Evolutionary conservation across 108 stramenopile species (phyloP).

Genomic region (Fistulifera pelliculosa): DNA sequence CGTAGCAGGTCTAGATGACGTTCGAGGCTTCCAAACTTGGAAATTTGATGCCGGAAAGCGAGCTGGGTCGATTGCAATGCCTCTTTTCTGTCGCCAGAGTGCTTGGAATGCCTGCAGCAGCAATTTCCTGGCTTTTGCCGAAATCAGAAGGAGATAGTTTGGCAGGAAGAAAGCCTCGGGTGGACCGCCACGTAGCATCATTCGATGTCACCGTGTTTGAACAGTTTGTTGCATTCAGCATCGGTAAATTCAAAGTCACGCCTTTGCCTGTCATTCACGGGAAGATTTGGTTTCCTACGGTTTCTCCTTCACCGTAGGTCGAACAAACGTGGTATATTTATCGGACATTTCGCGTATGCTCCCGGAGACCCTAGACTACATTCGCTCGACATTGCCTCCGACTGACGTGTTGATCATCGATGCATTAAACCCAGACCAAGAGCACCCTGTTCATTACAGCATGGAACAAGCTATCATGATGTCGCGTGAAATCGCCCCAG

Average conservation of each 20-base stretch:
- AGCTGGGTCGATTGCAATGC: slow-evolving; percentile 32
- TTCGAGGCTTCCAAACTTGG: slow-evolving; percentile 62
- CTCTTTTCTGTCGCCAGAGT: slow-evolving; percentile 45
- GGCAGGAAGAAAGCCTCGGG: slow-evolving; percentile 13
- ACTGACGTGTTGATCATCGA: slow-evolving; percentile 78
- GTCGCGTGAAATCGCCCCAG: slow-evolving; percentile 31
- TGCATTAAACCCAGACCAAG: slow-evolving; percentile 29
- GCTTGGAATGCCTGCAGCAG: slow-evolving; percentile 27
- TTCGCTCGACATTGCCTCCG: slow-evolving; percentile 46
- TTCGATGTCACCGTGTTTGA: slow-evolving; percentile 48
- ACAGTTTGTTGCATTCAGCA: slow-evolving; percentile 31
- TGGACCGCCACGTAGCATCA: slow-evolving; percentile 55
- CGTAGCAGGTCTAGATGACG: slow-evolving; percentile 69
- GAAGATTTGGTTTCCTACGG: slow-evolving; percentile 75
- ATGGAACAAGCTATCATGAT: slow-evolving; percentile 54
- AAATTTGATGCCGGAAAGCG: neutral
- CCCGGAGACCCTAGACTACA: slow-evolving; percentile 57
- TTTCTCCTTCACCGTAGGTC: slow-evolving; percentile 63
- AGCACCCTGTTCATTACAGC: slow-evolving; percentile 57
- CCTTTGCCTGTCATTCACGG: slow-evolving; percentile 84
- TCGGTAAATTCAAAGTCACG: slow-evolving; percentile 54
- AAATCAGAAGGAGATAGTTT: slow-evolving; percentile 1
- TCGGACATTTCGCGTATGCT: slow-evolving; percentile 74
- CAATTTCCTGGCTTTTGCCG: slow-evolving; percentile 72
- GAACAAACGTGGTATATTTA: slow-evolving; percentile 57